Base-by-base conservation (phyloP, 2,329 filamentous ascomycete genomes). In the Cladosporium sp. region DNA sequence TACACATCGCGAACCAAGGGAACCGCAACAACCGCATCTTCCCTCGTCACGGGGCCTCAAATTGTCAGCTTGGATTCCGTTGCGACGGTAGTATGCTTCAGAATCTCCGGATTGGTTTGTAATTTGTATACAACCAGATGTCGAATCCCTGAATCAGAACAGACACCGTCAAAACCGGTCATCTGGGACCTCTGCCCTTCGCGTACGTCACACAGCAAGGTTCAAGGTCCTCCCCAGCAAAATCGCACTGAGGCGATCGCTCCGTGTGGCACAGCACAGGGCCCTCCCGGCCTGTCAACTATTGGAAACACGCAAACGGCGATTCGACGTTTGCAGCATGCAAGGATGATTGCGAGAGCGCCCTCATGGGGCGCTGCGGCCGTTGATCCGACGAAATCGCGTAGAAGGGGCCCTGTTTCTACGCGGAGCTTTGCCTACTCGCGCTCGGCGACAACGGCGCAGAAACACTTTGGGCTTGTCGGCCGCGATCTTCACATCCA, bases 241-340 rank as follows among this genome's bases (percentile, higher is more conserved):
- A 23, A 39, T 36, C 54, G 30, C 23, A 18, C 32, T 39, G 28
- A 25, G 32, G 54, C 54, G 32, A 57, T 57, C 54, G 32, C 28
- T 25, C 32, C 30, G 57, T 30, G 57, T 21, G 43, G 39, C 39
- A 48, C 57, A 48, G 57, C 57, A 39, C 25, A 26, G 54, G 57
- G 57, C 25, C 32, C 57, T 59, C 57, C 39, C 43, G 39, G 43
- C 36, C 57, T 59, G 57, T 59, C 57, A 59, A 59, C 30, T 48
- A 48, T 48, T 39, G 30, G 26, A 30, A 46, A 30, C 23, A 59
- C 57, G 54, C 54, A 57, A 57, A 57, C 32, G 28, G 51, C 25
- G 10, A 21, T n/a, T 32, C 26, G 5, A 32, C 32, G 14, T 28
- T 10, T 30, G 30, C 26, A 54, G 30, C 51, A 5, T 30, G 51